These are phyloP conservation scores for Thymus mandschuricus DNA, from an alignment of 257 asterid species.

Conservation along the genomic window DNA sequence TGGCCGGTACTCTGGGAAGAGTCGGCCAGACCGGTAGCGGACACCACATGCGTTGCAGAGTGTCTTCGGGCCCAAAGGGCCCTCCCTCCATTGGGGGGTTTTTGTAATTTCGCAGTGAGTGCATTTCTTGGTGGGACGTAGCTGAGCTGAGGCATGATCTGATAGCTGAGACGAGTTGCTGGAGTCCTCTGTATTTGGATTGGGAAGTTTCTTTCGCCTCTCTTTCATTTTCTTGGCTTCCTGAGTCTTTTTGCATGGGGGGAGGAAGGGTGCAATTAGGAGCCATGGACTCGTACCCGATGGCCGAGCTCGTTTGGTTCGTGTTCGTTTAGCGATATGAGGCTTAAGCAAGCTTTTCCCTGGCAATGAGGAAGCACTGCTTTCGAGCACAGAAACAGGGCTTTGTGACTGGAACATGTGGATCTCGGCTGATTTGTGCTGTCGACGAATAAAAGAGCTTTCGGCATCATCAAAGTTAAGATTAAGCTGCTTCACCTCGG, in stretches of 20 bases:
- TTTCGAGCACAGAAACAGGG: slow-evolving; percentile 81
- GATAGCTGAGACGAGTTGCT: not conserved
- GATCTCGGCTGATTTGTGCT: slow-evolving; percentile 32
- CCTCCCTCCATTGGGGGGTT: slow-evolving; percentile 97
- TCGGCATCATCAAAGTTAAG: slow-evolving; percentile 30
- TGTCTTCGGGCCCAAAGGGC: slow-evolving; percentile 82
- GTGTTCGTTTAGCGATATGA: slow-evolving; percentile 46
- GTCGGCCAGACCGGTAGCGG: slow-evolving; percentile 78
- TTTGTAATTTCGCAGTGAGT: slow-evolving; percentile 74
- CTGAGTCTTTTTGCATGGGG: slow-evolving; percentile 35
- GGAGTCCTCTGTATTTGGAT: slow-evolving; percentile 4
- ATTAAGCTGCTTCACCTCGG: slow-evolving; percentile 32
- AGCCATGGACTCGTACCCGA: slow-evolving; percentile 60
- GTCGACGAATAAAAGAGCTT: slow-evolving; percentile 27
- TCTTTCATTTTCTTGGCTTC: slow-evolving; percentile 40
- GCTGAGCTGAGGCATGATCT: slow-evolving; percentile 24
- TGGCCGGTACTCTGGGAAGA: slow-evolving; percentile 82
- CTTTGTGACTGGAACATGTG: slow-evolving; percentile 63
- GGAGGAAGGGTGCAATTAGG: slow-evolving; percentile 38
- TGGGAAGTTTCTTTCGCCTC: slow-evolving; percentile 38
- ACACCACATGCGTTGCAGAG: slow-evolving; percentile 97
- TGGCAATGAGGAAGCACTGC: slow-evolving; percentile 43
- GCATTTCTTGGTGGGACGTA: slow-evolving; percentile 51
- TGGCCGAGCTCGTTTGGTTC: slow-evolving; percentile 71
- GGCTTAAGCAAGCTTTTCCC: slow-evolving; percentile 48